These are phyloP conservation scores for Sordariomycetes sp. DNA, from an alignment of 2,329 filamentous ascomycete species.

Conservation along the genomic window DNA sequence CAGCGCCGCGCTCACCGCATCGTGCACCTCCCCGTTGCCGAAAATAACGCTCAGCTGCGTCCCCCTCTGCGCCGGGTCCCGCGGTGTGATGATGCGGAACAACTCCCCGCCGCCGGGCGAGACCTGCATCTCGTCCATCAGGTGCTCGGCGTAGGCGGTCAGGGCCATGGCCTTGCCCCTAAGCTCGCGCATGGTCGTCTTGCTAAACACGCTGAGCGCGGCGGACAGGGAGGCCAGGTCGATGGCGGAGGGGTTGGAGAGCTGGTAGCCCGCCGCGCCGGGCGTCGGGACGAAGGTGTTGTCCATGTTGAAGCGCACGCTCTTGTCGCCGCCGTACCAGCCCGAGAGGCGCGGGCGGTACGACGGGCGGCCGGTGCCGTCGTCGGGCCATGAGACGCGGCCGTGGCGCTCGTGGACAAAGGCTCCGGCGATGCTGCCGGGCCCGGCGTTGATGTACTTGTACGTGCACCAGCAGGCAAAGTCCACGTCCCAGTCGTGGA, in stretches of 20 bases:
- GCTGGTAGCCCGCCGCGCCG: constrained; percentile 71
- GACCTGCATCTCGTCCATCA: constrained; percentile 31
- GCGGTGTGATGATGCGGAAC: constrained; percentile 56
- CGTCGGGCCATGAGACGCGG: constrained; percentile 25
- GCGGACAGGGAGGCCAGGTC: constrained; percentile 62
- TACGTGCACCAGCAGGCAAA: constrained; percentile 92
- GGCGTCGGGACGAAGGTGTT: constrained; percentile 67
- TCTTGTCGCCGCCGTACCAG: constrained; percentile 81
- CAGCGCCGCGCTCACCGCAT: constrained; percentile 49
- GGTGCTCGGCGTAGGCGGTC: constrained; percentile 61
- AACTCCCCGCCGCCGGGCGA: constrained; percentile 11
- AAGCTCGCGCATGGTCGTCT: constrained; percentile 49
- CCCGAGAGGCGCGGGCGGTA: constrained; percentile 63
- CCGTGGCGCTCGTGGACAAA: constrained; percentile 74
- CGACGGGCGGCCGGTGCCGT: constrained; percentile 17
- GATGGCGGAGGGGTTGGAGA: constrained; percentile 65
- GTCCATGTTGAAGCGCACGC: constrained; percentile 70
- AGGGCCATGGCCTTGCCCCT: constrained; percentile 56
- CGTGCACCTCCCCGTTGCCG: constrained; percentile 43
- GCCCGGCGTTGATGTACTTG: constrained; percentile 85
- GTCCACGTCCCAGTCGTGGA: constrained; percentile 87
- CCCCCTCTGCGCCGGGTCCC: constrained; percentile 50
- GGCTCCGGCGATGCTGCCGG: constrained; percentile 67
- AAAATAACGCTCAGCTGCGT: constrained; percentile 67
- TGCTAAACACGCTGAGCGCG: constrained; percentile 61